Percentiles rank a stretch among this genome's conserved stretches.
Evolutionary conservation across 192 early-diverging fungal species (phyloP).

Genomic region (Coemansia sp.): DNA sequence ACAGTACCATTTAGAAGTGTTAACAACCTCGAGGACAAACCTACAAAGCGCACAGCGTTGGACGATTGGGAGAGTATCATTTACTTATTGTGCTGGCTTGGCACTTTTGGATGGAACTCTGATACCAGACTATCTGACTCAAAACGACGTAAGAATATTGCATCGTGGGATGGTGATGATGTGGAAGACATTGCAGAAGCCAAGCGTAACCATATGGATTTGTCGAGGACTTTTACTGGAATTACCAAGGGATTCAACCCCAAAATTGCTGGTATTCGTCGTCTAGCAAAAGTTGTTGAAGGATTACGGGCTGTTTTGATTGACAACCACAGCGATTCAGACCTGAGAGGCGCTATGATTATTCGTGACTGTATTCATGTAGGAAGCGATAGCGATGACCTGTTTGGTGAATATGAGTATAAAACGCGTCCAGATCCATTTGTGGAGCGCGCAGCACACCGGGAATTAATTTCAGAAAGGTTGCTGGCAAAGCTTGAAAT

Average conservation of each 20-base stretch:
- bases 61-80: conserved; percentile 38
- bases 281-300: no score
- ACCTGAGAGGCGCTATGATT: neutral
- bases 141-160: no score
- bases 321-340: neutral
- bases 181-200: no score
- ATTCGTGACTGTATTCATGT: neutral
- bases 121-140: no score
- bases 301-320: neutral
- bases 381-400: neutral
- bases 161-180: no score
- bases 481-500: neutral
- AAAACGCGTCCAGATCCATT: neutral
- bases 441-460: neutral
- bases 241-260: neutral
- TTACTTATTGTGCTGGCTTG: conserved; percentile 31
- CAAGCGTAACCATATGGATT: neutral
- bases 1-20: no score
- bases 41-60: conserved; percentile 9
- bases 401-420: neutral
- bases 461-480: neutral
- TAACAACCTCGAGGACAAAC: conserved; percentile 13
- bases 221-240: no score
- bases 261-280: no score
- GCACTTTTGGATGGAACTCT: conserved; percentile 21